Percentiles rank a stretch among this genome's conserved stretches.
Evolutionary conservation across 2,329 filamentous ascomycete species (phyloP).

Genomic region (Phyllosticta citrichinensis): DNA sequence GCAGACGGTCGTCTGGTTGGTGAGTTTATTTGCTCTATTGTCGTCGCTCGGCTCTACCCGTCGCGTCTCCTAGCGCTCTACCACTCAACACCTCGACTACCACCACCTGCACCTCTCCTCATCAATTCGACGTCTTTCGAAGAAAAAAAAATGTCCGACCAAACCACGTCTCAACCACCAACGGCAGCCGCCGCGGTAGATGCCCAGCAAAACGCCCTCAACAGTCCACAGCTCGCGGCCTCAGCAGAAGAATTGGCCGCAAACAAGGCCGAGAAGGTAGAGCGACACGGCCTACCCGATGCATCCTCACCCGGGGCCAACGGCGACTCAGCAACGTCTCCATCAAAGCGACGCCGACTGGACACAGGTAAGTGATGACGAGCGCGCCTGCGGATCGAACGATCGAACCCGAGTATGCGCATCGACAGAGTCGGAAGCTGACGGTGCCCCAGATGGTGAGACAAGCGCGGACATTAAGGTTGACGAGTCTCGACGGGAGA

Average conservation of each 20-base stretch:
- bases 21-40: background rate
- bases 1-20: background rate
- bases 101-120: background rate
- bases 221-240: constrained; percentile 14
- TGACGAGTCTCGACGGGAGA: constrained; percentile 14
- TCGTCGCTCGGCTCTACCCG: background rate
- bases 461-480: background rate
- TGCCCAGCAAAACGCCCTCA: background rate
- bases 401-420: background rate
- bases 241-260: constrained; percentile 24
- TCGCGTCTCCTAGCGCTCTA: background rate
- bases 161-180: background rate
- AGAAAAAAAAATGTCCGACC: constrained; percentile 2
- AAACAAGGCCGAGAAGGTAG: constrained; percentile 32
- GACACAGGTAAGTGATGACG: constrained; percentile 2
- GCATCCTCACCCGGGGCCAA: constrained; percentile 15
- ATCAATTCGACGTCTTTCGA: background rate
- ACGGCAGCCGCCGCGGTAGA: background rate
- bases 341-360: constrained; percentile 13
- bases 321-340: constrained; percentile 24
- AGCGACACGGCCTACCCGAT: constrained; percentile 20
- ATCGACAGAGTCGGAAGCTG: constrained; percentile 4
- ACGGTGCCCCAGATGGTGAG: background rate
- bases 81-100: background rate
- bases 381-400: background rate